Percentiles rank a stretch among this genome's conserved stretches.
These are phyloP conservation scores for Arthrobotrys conoides DNA, from an alignment of 2,329 filamentous ascomycete genomes.

Conservation along the genomic window DNA sequence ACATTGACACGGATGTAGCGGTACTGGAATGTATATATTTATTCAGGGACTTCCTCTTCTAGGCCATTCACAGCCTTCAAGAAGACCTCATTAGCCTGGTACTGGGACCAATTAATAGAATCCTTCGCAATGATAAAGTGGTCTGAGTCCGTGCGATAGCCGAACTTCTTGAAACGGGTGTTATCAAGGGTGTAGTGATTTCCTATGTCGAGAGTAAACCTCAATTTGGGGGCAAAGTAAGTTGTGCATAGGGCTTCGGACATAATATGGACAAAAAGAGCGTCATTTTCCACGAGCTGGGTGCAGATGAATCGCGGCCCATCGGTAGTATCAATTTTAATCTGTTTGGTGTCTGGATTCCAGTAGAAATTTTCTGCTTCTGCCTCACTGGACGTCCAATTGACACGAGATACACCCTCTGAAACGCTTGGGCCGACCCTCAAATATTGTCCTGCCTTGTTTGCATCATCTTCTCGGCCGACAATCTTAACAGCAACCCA, in stretches of 20 bases:
- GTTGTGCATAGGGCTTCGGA: neutral
- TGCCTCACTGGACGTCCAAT: neutral
- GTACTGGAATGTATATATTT: neutral
- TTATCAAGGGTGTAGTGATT: neutral
- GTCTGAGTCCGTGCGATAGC: neutral
- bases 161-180: neutral
- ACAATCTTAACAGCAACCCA: constrained; percentile 5
- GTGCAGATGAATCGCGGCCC: neutral
- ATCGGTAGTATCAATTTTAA: neutral
- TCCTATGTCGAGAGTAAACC: neutral
- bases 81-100: neutral
- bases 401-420: neutral
- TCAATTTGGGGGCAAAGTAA: neutral
- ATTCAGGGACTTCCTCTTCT: neutral
- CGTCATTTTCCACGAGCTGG: neutral
- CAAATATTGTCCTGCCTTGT: constrained; percentile 1
- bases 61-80: neutral
- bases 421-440: neutral
- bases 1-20: neutral
- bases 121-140: neutral
- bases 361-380: neutral
- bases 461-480: neutral
- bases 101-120: neutral
- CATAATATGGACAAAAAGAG: constrained; percentile 5
- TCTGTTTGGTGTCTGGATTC: neutral